phyloP scores from a whole-genome alignment of 2,329 filamentous ascomycete genomes.

The Pseudocercospora fuligena region DNA sequence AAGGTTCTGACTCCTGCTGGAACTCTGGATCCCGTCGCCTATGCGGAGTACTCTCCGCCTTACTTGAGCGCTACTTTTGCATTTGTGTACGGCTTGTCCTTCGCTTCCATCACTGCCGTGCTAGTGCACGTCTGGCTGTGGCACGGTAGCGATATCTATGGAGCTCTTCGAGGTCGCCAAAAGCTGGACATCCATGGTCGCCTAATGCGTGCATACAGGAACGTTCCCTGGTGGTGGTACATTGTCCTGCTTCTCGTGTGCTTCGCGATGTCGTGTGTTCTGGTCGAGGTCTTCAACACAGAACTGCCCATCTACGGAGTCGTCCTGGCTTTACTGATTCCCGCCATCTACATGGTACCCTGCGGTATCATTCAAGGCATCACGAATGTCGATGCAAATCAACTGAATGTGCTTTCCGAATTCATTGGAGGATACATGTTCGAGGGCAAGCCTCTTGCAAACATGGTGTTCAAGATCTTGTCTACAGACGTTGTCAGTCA shows the following conservation, averaged over 20 bases:
- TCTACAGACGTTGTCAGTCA: conserved; percentile 42
- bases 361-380: conserved; percentile 94
- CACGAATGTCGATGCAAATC: conserved; percentile 54
- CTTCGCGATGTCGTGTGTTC: conserved; percentile 34
- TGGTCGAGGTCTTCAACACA: conserved; percentile 36
- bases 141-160: conserved; percentile 44
- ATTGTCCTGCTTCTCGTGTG: conserved; percentile 32
- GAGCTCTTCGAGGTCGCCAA: conserved; percentile 32
- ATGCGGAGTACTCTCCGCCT: conserved; percentile 50
- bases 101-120: conserved; percentile 45
- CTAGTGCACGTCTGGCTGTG: conserved; percentile 44
- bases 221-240: conserved; percentile 76
- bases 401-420: conserved; percentile 50
- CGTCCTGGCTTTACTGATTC: conserved; percentile 76
- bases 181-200: conserved; percentile 65
- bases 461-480: conserved; percentile 40
- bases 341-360: conserved; percentile 81
- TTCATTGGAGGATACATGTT: conserved; percentile 58
- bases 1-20: conserved; percentile 66
- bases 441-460: conserved; percentile 44
- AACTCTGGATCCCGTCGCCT: conserved; percentile 33
- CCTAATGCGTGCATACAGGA: conserved; percentile 80
- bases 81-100: conserved; percentile 45
- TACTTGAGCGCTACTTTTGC: conserved; percentile 46
- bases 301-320: conserved; percentile 78